These are phyloP conservation scores for Pestalotiopsis sp. DNA, from an alignment of 2,329 filamentous ascomycete species.

Conservation along the genomic window DNA sequence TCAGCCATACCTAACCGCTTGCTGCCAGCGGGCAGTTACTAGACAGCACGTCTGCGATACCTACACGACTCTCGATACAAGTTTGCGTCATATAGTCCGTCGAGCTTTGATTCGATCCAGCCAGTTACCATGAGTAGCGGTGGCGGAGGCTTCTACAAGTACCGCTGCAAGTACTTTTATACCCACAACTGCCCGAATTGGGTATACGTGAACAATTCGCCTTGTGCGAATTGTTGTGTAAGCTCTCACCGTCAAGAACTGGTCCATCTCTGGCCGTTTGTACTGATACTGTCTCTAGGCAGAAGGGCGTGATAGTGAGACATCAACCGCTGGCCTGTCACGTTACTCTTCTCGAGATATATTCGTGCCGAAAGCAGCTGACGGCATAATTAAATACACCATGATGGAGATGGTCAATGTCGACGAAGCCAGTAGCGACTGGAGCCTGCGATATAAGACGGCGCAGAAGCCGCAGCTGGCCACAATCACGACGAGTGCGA, in stretches of 20 bases:
- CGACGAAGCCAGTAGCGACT: constrained; percentile 37
- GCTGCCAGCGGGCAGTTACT: constrained; percentile 6
- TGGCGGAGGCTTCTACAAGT: constrained; percentile 47
- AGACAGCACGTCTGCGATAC: neutral
- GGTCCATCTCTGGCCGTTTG: neutral
- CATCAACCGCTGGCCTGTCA: constrained; percentile 24
- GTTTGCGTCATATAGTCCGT: neutral
- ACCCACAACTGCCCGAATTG: constrained; percentile 54
- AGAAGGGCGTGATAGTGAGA: constrained; percentile 48
- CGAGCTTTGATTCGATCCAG: neutral
- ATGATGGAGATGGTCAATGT: constrained; percentile 47
- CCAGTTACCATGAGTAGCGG: constrained; percentile 38
- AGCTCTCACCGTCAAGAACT: constrained; percentile 23
- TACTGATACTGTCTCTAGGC: constrained; percentile 35
- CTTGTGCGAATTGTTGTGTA: constrained; percentile 53
- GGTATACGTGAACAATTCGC: constrained; percentile 54
- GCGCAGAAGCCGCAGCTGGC: constrained; percentile 17
- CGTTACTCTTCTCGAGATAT: constrained; percentile 40
- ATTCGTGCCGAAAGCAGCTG: constrained; percentile 45
- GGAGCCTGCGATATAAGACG: constrained; percentile 38
- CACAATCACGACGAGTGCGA: constrained; percentile 23
- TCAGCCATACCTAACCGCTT: neutral
- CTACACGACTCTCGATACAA: neutral
- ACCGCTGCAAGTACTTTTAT: constrained; percentile 57
- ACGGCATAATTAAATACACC: constrained; percentile 48